A percentile compares a stretch with the other conserved stretches of the same genome.
Conservation (phyloP, 2,329 filamentous ascomycete genomes). For the Meredithiella fracta region DNA sequence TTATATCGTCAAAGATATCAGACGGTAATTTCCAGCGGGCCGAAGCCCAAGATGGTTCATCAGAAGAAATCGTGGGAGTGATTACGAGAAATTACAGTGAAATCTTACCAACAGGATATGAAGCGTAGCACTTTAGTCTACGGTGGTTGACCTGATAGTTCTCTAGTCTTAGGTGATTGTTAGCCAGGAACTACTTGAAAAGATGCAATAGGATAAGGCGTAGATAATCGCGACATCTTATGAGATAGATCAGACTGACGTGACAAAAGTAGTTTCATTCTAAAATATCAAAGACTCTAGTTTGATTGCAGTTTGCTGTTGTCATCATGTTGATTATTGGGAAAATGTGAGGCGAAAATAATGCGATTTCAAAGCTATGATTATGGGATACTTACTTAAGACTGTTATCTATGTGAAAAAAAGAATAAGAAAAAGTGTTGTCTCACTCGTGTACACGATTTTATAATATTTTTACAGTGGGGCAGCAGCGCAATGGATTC, state of each 20-base stretch:
- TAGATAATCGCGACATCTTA: constrained; percentile 7
- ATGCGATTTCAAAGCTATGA: constrained; percentile 14
- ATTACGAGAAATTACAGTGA: neutral
- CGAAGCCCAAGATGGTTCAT: constrained; percentile 48
- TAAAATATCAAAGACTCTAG: constrained; percentile 92
- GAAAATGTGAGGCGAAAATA: neutral
- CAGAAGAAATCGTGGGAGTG: constrained; percentile 19
- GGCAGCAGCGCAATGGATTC: neutral
- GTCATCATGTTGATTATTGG: constrained; percentile 46
- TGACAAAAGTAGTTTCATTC: constrained; percentile 76
- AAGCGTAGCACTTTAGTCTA: constrained; percentile 6
- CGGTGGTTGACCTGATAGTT: constrained; percentile 2
- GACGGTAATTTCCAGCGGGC: constrained; percentile 92
- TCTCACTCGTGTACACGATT: constrained; percentile 8
- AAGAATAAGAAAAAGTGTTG: constrained; percentile 14
- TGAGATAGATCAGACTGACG: constrained; percentile 67
- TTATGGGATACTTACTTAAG: constrained; percentile 19
- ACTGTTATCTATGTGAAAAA: constrained; percentile 13
- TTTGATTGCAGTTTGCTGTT: constrained; percentile 77
- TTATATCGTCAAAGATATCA: constrained; percentile 63
- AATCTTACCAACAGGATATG: constrained; percentile 8
- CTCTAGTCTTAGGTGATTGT: constrained; percentile 5
- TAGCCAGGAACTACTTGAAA: neutral
- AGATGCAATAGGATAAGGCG: neutral
- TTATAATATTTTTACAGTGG: constrained; percentile 13